A percentile compares a stretch with the other conserved stretches of the same genome.
phyloP scores from a whole-genome alignment of 2,329 filamentous ascomycete species.

The Myriosclerotinia duriaeana region DNA sequence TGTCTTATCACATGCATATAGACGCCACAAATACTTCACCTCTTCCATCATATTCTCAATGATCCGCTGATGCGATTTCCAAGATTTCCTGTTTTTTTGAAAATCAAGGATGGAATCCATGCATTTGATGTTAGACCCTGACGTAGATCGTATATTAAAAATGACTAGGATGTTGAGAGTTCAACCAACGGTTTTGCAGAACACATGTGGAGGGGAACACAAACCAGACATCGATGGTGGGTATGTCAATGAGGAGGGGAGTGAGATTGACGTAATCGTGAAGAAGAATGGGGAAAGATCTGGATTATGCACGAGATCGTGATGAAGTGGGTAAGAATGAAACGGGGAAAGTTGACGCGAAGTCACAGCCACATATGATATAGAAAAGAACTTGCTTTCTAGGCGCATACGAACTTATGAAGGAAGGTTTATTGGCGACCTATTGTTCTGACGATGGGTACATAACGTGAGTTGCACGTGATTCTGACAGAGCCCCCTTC shows the following conservation, averaged over 20 bases:
- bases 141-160: constrained; percentile 14
- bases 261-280: constrained; percentile 9
- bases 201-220: not conserved
- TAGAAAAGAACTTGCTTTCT: not conserved
- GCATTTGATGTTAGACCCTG: constrained; percentile 8
- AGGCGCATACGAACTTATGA: not conserved
- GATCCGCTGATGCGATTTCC: not conserved
- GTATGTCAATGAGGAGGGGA: not conserved
- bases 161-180: constrained; percentile 1
- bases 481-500: not conserved
- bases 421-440: not conserved
- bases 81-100: constrained; percentile 13
- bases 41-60: constrained; percentile 13
- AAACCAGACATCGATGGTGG: not conserved
- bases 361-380: not conserved
- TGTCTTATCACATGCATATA: constrained; percentile 11
- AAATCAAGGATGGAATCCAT: constrained; percentile 18
- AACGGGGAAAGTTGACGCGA: constrained; percentile 10
- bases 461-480: not conserved
- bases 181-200: constrained; percentile 2
- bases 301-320: constrained; percentile 18
- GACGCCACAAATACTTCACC: constrained; percentile 14
- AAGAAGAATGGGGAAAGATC: constrained; percentile 5
- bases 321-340: constrained; percentile 1
- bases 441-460: not conserved